These are phyloP conservation scores for Pulveroboletus sp. DNA, from an alignment of 768 basidiomycete genomes.

Conservation along the genomic window DNA sequence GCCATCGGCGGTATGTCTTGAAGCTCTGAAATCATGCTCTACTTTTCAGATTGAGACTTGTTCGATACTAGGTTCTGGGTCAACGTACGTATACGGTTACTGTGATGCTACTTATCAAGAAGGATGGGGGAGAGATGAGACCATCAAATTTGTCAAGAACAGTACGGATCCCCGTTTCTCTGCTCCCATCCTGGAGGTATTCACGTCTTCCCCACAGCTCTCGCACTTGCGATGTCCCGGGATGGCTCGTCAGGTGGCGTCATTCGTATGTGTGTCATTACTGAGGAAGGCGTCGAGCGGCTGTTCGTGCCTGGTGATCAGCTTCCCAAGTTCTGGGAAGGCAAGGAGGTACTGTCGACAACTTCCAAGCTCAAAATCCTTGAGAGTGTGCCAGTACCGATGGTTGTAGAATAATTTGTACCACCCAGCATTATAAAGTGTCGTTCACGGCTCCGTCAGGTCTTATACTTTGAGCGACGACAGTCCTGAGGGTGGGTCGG, in stretches of 20 bases:
- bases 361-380: slow-evolving; percentile 16
- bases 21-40: background rate
- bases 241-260: slow-evolving; percentile 98
- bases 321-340: slow-evolving; percentile 88
- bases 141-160: slow-evolving; percentile 91
- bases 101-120: slow-evolving; percentile 98
- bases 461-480: background rate
- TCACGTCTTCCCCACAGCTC: slow-evolving; percentile 46
- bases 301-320: slow-evolving; percentile 89
- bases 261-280: slow-evolving; percentile 96
- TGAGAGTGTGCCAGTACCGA: slow-evolving; percentile 32
- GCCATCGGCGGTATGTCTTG: slow-evolving; percentile 81
- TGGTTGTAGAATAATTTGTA: slow-evolving; percentile 40
- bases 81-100: slow-evolving; percentile 97
- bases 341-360: slow-evolving; percentile 60
- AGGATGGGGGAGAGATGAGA: slow-evolving; percentile 86
- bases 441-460: background rate
- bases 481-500: background rate
- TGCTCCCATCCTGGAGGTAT: background rate
- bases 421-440: background rate
- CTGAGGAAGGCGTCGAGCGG: slow-evolving; percentile 85
- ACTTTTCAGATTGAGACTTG: background rate
- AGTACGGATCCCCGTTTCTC: slow-evolving; percentile 58
- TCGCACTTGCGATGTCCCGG: slow-evolving; percentile 93
- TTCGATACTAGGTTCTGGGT: slow-evolving; percentile 69